These are phyloP conservation scores for Gossypioides kirkii DNA, from an alignment of 345 rosid species.

Conservation along the genomic window DNA sequence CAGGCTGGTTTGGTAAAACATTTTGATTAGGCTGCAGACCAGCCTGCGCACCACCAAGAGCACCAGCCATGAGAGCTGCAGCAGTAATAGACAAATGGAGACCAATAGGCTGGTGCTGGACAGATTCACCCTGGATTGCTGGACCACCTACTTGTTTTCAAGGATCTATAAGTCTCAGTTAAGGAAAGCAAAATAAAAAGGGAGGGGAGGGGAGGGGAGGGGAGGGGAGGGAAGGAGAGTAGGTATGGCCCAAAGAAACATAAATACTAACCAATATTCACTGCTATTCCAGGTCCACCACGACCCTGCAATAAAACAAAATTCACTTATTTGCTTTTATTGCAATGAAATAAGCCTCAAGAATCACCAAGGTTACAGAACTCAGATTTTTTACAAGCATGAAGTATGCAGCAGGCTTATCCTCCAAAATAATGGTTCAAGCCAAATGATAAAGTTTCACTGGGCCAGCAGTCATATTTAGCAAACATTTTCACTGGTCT, in stretches of 20 bases:
- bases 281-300: conserved; percentile 73
- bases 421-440: neutral
- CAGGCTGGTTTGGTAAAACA: conserved; percentile 40
- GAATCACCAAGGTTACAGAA: neutral
- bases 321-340: conserved; percentile 1
- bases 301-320: conserved; percentile 61
- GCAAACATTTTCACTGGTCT: neutral
- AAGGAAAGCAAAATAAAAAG: neutral
- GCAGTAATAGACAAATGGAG: conserved; percentile 73
- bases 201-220: too few species aligned
- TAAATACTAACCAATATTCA: conserved; percentile 49
- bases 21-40: conserved; percentile 47
- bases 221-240: too few species aligned
- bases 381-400: neutral
- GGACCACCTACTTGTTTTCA: conserved; percentile 60
- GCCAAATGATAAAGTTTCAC: neutral
- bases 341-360: conserved; percentile 6
- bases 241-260: neutral
- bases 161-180: conserved; percentile 34
- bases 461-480: neutral
- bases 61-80: conserved; percentile 68
- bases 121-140: conserved; percentile 39
- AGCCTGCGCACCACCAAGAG: conserved; percentile 68
- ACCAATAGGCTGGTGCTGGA: conserved; percentile 75
- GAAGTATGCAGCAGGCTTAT: neutral